A percentile compares a stretch with the other conserved stretches of the same genome.
Conservation (phyloP, 345 rosid genomes). For the Euphorbia lathyris region DNA sequence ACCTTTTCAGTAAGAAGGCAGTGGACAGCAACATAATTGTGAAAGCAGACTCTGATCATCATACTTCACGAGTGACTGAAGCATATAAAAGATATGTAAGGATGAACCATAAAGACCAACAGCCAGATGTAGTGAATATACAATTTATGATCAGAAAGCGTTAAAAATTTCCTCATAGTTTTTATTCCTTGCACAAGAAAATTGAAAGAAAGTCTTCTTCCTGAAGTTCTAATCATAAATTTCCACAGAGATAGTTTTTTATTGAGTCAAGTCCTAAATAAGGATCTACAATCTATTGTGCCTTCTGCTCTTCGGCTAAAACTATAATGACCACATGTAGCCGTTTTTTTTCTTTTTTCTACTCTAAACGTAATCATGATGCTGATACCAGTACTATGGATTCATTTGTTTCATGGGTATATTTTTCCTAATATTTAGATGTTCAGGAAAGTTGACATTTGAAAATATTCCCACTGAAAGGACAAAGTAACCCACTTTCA, state of each 20-base stretch:
- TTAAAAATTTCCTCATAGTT: not conserved
- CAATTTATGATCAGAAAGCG: not conserved
- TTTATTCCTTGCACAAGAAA: not conserved
- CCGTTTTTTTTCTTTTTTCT: not conserved
- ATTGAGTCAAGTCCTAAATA: not conserved
- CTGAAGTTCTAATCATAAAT: not conserved
- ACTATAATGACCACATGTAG: not conserved
- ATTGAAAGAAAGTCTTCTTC: not conserved
- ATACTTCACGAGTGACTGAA: no score
- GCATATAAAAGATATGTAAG: not conserved
- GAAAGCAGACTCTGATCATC: not conserved
- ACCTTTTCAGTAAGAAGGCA: constrained; percentile 11
- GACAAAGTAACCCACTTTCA: not conserved
- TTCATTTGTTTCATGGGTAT: not conserved
- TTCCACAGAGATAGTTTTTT: not conserved
- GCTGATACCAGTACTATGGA: not conserved
- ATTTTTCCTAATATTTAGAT: not conserved
- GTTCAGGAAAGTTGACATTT: not conserved
- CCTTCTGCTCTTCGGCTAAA: not conserved
- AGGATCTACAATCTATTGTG: not conserved
- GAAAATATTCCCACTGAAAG: not conserved
- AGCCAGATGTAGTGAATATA: not conserved
- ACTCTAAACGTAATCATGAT: not conserved
- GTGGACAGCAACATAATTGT: not conserved
- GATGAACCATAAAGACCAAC: not conserved